Base-by-base conservation (phyloP, 2,329 filamentous ascomycete species). In the Sphaerulina vaccinii region DNA sequence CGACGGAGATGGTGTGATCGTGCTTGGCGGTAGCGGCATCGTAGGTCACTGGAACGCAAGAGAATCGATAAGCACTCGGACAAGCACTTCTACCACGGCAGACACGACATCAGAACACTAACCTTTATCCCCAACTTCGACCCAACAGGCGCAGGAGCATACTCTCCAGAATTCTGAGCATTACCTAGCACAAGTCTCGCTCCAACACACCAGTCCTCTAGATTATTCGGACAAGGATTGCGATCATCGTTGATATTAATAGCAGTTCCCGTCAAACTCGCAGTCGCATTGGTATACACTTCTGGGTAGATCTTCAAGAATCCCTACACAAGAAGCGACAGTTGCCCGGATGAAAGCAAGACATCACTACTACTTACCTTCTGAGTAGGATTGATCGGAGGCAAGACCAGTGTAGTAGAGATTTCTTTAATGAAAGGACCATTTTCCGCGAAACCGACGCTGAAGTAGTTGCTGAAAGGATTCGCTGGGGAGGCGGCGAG, bases 1-100 rank as follows among this genome's bases (percentile, higher is more conserved):
- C n/a, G 6, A 46, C 18, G 29, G 19, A 27, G 3, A 46, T 13
- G 15, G 29, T 23, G 7, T 36, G 29, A 2, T 36, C 18, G 32
- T 46, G 43, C 32, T 38, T 46, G 6, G 36, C 23, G 21, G 43
- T 23, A 21, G 43, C 19, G 21, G 33, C 29, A 8, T 46, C 43
- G 11, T 46, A 46, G 7, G 29, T 35, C 15, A 23, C 29, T 46
- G 5, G 3, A 16, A 18, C 21, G 5, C 6, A 8, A 7, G 43
- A 35, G 5, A 46, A 8, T 3, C 8, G 5, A 35, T 22, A 22
- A n/a, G n/a, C n/a, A n/a, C n/a, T n/a, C n/a, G n/a, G n/a, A n/a
- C n/a, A n/a, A n/a, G n/a, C n/a, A n/a, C n/a, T n/a, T n/a, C n/a
- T n/a, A n/a, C n/a, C n/a, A n/a, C n/a, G n/a, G n/a, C n/a, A n/a